phyloP scores from a whole-genome alignment of 202 grass and related monocot species.

The Musa balbisiana region DNA sequence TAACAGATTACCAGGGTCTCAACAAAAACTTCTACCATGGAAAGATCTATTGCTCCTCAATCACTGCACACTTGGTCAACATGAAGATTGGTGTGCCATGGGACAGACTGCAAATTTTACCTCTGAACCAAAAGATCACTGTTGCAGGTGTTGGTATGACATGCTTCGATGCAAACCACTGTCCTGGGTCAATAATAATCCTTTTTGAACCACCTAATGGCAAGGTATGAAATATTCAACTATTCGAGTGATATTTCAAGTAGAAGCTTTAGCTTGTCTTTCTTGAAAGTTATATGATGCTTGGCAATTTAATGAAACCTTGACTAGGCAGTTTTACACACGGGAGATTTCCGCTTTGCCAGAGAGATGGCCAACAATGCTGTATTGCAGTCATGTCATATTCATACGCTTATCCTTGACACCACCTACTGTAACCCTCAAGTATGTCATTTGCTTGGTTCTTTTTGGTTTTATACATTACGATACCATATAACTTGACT shows the following conservation, averaged over 20 bases:
- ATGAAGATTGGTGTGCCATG: slow-evolving; percentile 80
- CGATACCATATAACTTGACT: slow-evolving; percentile 8
- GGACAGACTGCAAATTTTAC: slow-evolving; percentile 74
- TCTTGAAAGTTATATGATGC: background rate
- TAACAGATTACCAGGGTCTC: slow-evolving; percentile 87
- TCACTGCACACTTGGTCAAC: slow-evolving; percentile 79
- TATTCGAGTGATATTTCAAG: background rate
- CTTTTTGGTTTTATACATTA: slow-evolving; percentile 7
- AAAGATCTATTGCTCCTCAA: slow-evolving; percentile 85
- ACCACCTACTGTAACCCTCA: slow-evolving; percentile 85
- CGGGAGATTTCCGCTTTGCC: slow-evolving; percentile 84
- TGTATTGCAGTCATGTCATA: slow-evolving; percentile 45
- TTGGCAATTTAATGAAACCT: slow-evolving; percentile 3
- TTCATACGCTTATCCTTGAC: slow-evolving; percentile 87
- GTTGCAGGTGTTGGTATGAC: slow-evolving; percentile 59
- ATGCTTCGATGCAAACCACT: slow-evolving; percentile 96
- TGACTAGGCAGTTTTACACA: slow-evolving; percentile 74
- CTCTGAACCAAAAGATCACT: slow-evolving; percentile 66
- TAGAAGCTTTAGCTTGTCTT: background rate
- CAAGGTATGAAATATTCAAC: slow-evolving; percentile 49
- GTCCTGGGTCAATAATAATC: slow-evolving; percentile 86
- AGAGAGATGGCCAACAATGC: slow-evolving; percentile 60
- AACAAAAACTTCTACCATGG: slow-evolving; percentile 93
- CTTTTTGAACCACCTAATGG: slow-evolving; percentile 89
- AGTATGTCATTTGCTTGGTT: slow-evolving; percentile 34